Conservation (phyloP, 495 filamentous ascomycete species). For the Lasiosphaeriaceae sp. region DNA sequence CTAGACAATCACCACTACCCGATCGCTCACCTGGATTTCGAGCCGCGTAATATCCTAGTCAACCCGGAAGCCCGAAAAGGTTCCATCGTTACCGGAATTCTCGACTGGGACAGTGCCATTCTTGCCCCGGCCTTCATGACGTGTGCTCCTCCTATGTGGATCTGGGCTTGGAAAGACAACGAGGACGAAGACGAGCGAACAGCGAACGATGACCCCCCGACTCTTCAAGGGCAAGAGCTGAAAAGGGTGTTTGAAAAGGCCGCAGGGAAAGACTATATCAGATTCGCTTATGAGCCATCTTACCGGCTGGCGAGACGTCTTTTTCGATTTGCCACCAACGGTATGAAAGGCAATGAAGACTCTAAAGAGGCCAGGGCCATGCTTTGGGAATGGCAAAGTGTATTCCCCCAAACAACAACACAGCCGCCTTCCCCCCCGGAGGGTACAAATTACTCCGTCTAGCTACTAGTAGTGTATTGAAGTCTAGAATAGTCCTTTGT, state of each 20-base stretch:
- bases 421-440: too few relatives aligned
- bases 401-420: too few relatives aligned
- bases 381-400: too few relatives aligned
- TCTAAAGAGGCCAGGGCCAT: too few relatives aligned
- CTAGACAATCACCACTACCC: neutral
- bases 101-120: conserved; percentile 6
- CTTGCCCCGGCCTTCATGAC: conserved; percentile 7
- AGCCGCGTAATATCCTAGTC: conserved; percentile 3
- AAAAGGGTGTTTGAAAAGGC: conserved; percentile 4
- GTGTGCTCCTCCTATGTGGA: neutral
- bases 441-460: too few relatives aligned
- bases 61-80: neutral
- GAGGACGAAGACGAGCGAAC: neutral
- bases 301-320: conserved; percentile 3
- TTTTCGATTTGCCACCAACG: neutral
- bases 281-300: conserved; percentile 1
- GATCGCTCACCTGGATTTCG: conserved; percentile 3
- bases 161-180: neutral
- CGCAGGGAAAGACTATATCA: neutral
- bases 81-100: neutral
- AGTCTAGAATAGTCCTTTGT: too few relatives aligned
- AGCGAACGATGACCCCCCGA: neutral
- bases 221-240: neutral
- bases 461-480: too few relatives aligned
- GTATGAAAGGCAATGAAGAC: too few relatives aligned